These are phyloP conservation scores for Colletotrichum eremochloae DNA, from an alignment of 2,329 filamentous ascomycete species.

Conservation along the genomic window DNA sequence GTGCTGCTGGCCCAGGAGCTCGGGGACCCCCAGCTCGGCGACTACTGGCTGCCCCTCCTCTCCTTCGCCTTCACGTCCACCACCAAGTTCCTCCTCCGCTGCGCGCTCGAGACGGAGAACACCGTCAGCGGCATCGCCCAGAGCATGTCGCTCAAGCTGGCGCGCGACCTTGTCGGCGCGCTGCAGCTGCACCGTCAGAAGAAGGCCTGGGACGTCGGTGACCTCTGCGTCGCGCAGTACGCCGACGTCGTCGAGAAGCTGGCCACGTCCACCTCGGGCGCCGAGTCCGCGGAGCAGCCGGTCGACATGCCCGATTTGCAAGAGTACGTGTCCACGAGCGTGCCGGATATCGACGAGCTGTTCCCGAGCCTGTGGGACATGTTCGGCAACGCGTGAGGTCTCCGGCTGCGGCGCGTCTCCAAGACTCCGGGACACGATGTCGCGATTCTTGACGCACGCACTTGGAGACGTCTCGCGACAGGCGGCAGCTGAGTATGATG, in stretches of 20 bases:
- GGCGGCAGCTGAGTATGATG: too few relatives aligned
- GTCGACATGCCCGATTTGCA: slow-evolving; percentile 37
- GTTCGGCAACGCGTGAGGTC: slow-evolving; percentile 19
- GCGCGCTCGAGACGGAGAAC: slow-evolving; percentile 59
- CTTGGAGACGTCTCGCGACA: too few relatives aligned
- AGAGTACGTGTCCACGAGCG: slow-evolving; percentile 34
- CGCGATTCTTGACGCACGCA: too few relatives aligned
- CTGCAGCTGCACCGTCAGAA: slow-evolving; percentile 55
- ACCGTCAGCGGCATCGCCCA: slow-evolving; percentile 51
- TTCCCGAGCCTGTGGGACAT: slow-evolving; percentile 41
- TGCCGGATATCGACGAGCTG: slow-evolving; percentile 38
- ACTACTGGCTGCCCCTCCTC: slow-evolving; percentile 64
- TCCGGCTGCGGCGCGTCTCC: slow-evolving; percentile 46
- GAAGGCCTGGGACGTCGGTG: slow-evolving; percentile 63
- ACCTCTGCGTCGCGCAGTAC: slow-evolving; percentile 63
- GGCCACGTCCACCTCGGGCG: slow-evolving; percentile 45
- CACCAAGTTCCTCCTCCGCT: slow-evolving; percentile 63
- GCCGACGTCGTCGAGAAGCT: slow-evolving; percentile 62
- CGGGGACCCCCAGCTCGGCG: slow-evolving; percentile 56
- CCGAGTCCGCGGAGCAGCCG: slow-evolving; percentile 23
- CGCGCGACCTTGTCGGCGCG: slow-evolving; percentile 56
- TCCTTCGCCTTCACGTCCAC: slow-evolving; percentile 64
- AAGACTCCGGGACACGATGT: too few relatives aligned
- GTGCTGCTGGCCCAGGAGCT: slow-evolving; percentile 62
- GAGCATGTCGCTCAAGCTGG: slow-evolving; percentile 57